phyloP scores from a whole-genome alignment of 176 grass and related monocot genomes.

The Avena sativa region DNA sequence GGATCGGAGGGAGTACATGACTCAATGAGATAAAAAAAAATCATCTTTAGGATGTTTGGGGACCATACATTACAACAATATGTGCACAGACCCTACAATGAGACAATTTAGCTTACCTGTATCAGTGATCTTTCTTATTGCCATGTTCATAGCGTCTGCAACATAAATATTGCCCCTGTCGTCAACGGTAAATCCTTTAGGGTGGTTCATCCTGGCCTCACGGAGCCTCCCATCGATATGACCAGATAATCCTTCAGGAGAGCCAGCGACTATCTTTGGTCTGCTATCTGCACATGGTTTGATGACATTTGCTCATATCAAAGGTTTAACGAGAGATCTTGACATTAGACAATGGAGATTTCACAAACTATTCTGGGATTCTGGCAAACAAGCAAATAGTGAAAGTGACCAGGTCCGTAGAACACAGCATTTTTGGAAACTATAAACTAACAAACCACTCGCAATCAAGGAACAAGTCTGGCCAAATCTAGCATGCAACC shows the following conservation, averaged over 20 bases:
- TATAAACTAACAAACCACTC: conserved; percentile 38
- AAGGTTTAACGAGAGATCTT: not conserved
- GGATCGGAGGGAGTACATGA: not conserved
- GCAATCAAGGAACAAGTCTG: conserved; percentile 33
- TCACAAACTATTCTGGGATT: not conserved
- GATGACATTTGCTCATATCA: not conserved
- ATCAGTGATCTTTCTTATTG: conserved; percentile 96
- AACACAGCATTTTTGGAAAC: not conserved
- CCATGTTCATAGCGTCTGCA: conserved; percentile 97
- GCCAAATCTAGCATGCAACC: conserved; percentile 26
- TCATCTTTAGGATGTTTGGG: conserved; percentile 35
- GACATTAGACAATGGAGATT: not conserved
- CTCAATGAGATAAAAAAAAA: conserved; percentile 6
- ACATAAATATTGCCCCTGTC: conserved; percentile 95
- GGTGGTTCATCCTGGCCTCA: conserved; percentile 90
- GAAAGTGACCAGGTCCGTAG: not conserved
- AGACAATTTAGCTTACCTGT: conserved; percentile 65
- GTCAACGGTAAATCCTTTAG: conserved; percentile 85
- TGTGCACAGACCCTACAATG: conserved; percentile 17
- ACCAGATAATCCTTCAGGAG: conserved; percentile 77
- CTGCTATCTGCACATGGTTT: conserved; percentile 77
- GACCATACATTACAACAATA: conserved; percentile 25
- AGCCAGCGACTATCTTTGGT: conserved; percentile 93
- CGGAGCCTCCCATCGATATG: conserved; percentile 81
- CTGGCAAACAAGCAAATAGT: not conserved